Conservation (phyloP, 306 rosid genomes). For the Alnus glutinosa region DNA sequence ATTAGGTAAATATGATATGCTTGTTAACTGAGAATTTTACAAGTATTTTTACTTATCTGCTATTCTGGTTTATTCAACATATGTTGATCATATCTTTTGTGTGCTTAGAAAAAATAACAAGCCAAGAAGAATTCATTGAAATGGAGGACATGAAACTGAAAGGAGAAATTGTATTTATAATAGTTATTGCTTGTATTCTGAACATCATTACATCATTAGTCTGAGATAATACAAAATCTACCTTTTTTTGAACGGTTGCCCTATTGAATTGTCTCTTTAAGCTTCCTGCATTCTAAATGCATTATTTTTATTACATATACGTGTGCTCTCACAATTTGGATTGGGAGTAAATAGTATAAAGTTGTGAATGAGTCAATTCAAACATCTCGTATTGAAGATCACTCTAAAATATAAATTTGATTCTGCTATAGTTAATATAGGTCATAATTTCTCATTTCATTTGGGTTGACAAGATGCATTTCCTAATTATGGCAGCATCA, state of each 20-base stretch:
- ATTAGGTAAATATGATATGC: neutral
- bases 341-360: neutral
- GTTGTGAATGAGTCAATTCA: neutral
- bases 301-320: neutral
- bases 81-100: neutral
- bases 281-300: neutral
- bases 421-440: neutral
- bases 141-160: constrained; percentile 1
- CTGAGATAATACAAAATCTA: neutral
- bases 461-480: neutral
- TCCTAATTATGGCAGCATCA: neutral
- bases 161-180: neutral
- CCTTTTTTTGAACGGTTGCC: neutral
- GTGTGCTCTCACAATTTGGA: neutral
- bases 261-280: neutral
- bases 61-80: neutral
- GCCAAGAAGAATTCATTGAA: neutral
- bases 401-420: neutral
- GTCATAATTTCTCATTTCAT: neutral
- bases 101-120: neutral
- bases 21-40: neutral
- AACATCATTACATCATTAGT: neutral
- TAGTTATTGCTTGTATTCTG: neutral
- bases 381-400: neutral
- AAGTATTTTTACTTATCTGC: neutral